Evolutionary conservation across 352 stramenopile genomes (phyloP).

Genomic region (Phytophthora vignae): DNA sequence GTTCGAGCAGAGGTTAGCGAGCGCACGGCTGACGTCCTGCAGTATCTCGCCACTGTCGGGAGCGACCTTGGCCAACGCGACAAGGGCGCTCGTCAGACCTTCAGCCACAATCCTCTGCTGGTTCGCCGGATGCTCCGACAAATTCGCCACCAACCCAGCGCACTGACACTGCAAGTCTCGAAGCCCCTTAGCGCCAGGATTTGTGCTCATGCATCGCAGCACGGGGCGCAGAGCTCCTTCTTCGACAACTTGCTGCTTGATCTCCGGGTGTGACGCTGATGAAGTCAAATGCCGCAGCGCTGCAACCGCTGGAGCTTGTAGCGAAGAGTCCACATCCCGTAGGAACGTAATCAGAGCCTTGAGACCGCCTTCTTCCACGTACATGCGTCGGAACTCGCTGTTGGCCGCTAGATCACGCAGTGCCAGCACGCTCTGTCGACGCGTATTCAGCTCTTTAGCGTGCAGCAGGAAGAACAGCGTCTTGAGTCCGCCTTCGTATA

Average conservation of each 20-base stretch:
- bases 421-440: slow-evolving; percentile 89
- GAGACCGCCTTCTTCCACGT: slow-evolving; percentile 90
- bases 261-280: slow-evolving; percentile 58
- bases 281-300: slow-evolving; percentile 92
- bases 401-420: slow-evolving; percentile 92
- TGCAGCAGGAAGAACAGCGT: slow-evolving; percentile 93
- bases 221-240: slow-evolving; percentile 84
- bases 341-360: slow-evolving; percentile 90
- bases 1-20: slow-evolving; percentile 95
- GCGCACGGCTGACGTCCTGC: slow-evolving; percentile 92
- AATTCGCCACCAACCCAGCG: slow-evolving; percentile 93
- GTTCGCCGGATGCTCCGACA: slow-evolving; percentile 93
- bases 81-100: slow-evolving; percentile 85
- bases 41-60: slow-evolving; percentile 92
- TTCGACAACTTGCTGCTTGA: slow-evolving; percentile 91
- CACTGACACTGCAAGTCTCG: slow-evolving; percentile 94
- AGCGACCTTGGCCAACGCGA: slow-evolving; percentile 68
- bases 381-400: slow-evolving; percentile 87
- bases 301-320: slow-evolving; percentile 92
- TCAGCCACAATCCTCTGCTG: slow-evolving; percentile 94
- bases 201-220: slow-evolving; percentile 86
- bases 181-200: slow-evolving; percentile 73
- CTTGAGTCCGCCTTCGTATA: slow-evolving; percentile 91
- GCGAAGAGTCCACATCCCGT: slow-evolving; percentile 85
- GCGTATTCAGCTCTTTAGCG: slow-evolving; percentile 92